Evolutionary conservation across 768 basidiomycete species (phyloP).

Genomic region (Amanita phalloides): DNA sequence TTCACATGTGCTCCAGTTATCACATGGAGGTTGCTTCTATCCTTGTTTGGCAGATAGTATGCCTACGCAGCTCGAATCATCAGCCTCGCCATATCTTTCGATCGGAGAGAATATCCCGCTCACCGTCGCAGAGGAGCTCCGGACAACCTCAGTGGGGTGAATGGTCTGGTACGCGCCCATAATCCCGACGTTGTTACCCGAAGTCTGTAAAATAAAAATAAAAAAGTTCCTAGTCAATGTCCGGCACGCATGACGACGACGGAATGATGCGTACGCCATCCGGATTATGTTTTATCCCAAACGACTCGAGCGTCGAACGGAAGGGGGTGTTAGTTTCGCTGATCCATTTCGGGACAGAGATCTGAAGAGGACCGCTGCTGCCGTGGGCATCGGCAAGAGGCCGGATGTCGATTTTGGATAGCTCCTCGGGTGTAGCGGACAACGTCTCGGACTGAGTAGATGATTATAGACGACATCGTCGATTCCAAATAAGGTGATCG

Average conservation of each 20-base stretch:
- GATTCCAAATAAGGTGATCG: neutral
- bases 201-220: neutral
- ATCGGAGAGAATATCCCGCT: neutral
- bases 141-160: constrained; percentile 2
- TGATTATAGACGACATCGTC: neutral
- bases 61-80: constrained; percentile 1
- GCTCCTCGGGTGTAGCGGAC: neutral
- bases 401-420: neutral
- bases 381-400: constrained; percentile 1
- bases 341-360: neutral
- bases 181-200: constrained; percentile 1
- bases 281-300: neutral
- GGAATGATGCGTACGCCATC: neutral
- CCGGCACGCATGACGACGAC: neutral
- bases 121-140: constrained; percentile 3
- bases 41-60: constrained; percentile 17
- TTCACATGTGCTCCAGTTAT: constrained; percentile 15
- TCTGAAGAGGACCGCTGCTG: neutral
- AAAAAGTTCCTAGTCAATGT: neutral
- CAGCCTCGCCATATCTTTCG: neutral
- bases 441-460: constrained; percentile 1
- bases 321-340: neutral
- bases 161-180: constrained; percentile 1
- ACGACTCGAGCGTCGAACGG: constrained; percentile 1
- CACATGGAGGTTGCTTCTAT: constrained; percentile 17